A percentile compares a stretch with the other conserved stretches of the same genome.
Conservation (phyloP, 1,284 basidiomycete genomes). For the Naganishia sp. region DNA sequence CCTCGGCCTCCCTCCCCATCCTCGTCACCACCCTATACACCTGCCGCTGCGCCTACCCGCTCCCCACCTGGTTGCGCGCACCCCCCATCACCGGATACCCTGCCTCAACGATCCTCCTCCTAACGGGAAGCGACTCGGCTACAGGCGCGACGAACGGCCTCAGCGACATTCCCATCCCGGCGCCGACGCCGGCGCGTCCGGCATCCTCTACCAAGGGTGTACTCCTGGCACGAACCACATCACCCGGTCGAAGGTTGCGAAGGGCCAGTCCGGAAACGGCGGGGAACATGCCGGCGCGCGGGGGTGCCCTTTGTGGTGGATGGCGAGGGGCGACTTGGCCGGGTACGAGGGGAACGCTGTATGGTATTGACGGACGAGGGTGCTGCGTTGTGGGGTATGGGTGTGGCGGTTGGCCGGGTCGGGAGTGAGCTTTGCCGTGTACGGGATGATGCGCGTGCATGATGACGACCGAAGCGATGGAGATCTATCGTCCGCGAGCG, state of each 20-base stretch:
- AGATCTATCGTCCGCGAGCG: not conserved
- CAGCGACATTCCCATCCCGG: constrained; percentile 2
- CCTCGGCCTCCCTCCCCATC: constrained; percentile 4
- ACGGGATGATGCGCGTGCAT: constrained; percentile 4
- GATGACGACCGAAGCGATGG: not conserved
- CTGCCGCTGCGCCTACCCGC: constrained; percentile 1
- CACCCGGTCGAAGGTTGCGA: constrained; percentile 14
- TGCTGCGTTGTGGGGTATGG: constrained; percentile 7
- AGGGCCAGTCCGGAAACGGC: not conserved
- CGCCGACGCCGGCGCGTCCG: constrained; percentile 4
- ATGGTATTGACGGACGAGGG: not conserved
- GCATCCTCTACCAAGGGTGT: not conserved
- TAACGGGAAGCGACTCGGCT: not conserved
- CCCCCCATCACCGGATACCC: constrained; percentile 24
- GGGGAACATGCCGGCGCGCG: constrained; percentile 17
- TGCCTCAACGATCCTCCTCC: constrained; percentile 3
- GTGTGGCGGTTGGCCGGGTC: not conserved
- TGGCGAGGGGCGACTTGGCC: not conserved
- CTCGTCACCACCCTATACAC: constrained; percentile 9
- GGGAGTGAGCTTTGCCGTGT: not conserved
- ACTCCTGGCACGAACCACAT: constrained; percentile 1
- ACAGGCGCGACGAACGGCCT: constrained; percentile 7
- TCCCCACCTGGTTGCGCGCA: not conserved
- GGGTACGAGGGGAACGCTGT: not conserved
- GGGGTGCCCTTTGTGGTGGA: not conserved